These are phyloP conservation scores for Rheum nobile DNA, from an alignment of 148 eudicot species.

Conservation along the genomic window DNA sequence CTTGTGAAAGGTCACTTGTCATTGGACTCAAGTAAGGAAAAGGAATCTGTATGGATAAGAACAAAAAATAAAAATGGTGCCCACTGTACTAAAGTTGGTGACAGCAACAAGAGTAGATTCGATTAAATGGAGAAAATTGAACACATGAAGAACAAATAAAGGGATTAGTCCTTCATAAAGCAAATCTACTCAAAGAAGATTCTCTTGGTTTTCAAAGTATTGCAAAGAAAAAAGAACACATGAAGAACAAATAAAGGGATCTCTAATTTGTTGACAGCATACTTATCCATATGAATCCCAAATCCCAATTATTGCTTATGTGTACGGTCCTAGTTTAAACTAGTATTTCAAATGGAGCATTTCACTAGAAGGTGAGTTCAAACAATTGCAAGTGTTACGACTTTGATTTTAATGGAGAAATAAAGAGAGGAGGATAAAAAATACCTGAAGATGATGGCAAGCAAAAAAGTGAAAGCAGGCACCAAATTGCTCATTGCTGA, in stretches of 20 bases:
- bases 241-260: conserved; percentile 5
- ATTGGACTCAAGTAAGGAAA: neutral
- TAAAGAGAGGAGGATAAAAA: neutral
- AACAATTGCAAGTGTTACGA: neutral
- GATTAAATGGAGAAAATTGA: neutral
- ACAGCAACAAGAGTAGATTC: neutral
- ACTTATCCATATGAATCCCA: conserved; percentile 4
- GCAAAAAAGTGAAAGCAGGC: conserved; percentile 55
- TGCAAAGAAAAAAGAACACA: neutral
- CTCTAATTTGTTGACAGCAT: neutral
- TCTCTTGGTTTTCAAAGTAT: conserved; percentile 2
- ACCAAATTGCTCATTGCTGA: conserved; percentile 55
- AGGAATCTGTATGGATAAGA: neutral
- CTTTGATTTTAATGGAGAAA: neutral
- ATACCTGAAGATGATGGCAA: conserved; percentile 47
- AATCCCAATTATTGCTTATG: neutral
- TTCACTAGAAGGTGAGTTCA: neutral
- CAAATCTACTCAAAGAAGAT: neutral
- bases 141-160: too few relatives aligned
- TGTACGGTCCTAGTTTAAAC: neutral
- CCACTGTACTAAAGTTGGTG: neutral
- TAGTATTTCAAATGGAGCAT: neutral
- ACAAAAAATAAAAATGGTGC: neutral
- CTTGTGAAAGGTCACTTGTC: neutral
- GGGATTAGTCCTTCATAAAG: neutral